A percentile compares a stretch with the other conserved stretches of the same genome.
phyloP scores from a whole-genome alignment of 495 filamentous ascomycete species.

The Penicillium angulare region DNA sequence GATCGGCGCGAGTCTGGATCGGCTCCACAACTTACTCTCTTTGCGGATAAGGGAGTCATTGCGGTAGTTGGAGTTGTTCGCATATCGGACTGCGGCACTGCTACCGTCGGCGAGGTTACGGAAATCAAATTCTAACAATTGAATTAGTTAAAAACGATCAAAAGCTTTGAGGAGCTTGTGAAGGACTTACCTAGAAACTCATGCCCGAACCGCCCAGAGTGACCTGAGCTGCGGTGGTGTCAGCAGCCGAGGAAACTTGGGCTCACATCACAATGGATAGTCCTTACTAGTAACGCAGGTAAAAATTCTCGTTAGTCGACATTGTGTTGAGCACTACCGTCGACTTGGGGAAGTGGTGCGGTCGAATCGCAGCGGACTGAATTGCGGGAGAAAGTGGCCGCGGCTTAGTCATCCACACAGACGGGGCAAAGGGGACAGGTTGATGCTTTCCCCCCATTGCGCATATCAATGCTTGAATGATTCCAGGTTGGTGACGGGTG shows the following conservation, averaged over 20 bases:
- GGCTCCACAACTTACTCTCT: slow-evolving; percentile 73
- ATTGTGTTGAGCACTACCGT: slow-evolving; percentile 24
- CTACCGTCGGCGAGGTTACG: slow-evolving; percentile 90
- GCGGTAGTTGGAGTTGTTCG: slow-evolving; percentile 99
- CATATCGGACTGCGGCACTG: slow-evolving; percentile 92
- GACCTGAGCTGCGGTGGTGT: slow-evolving; percentile 74
- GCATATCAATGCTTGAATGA: slow-evolving; percentile 39
- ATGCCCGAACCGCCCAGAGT: slow-evolving; percentile 96
- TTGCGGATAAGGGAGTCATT: slow-evolving; percentile 98
- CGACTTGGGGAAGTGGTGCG: slow-evolving; percentile 8
- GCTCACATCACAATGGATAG: slow-evolving; percentile 20
- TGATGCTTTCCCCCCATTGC: slow-evolving; percentile 34
- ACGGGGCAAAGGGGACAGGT: slow-evolving; percentile 47
- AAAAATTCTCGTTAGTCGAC: slow-evolving; percentile 78
- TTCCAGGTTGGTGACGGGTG: slow-evolving; percentile 43
- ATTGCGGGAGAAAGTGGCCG: slow-evolving; percentile 23
- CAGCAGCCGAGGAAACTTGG: slow-evolving; percentile 50
- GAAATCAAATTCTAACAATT: slow-evolving; percentile 84
- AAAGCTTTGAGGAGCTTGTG: too few species aligned
- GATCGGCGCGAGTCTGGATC: not conserved
- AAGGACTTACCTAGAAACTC: slow-evolving; percentile 82
- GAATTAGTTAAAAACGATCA: slow-evolving; percentile 26
- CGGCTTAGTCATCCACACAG: slow-evolving; percentile 53
- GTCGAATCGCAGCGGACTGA: not conserved
- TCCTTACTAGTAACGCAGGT: slow-evolving; percentile 92